Evolutionary conservation across 2,329 filamentous ascomycete species (phyloP).

Genomic region (Cryphonectria radicalis): DNA sequence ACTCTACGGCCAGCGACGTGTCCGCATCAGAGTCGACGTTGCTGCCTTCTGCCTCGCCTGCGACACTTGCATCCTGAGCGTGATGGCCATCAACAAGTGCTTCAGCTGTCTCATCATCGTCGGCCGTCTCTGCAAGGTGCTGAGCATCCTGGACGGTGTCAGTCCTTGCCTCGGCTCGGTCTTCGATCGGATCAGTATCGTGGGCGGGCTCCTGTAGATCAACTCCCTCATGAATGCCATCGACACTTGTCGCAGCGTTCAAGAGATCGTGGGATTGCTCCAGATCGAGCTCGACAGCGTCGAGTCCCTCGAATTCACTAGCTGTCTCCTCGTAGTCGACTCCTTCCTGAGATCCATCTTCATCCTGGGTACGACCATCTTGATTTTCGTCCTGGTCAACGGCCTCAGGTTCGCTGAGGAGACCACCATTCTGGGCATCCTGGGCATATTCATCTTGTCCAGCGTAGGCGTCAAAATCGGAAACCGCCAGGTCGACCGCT

Average conservation of each 20-base stretch:
- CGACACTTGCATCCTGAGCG: slow-evolving; percentile 26
- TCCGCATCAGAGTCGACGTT: background rate
- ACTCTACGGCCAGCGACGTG: background rate
- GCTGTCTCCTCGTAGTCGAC: slow-evolving; percentile 41
- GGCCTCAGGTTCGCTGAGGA: background rate
- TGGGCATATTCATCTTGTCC: background rate
- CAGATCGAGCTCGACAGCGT: slow-evolving; percentile 27
- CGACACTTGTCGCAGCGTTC: slow-evolving; percentile 14
- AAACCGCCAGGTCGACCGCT: slow-evolving; percentile 26
- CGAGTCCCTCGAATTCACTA: slow-evolving; percentile 12
- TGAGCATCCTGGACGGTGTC: slow-evolving; percentile 4
- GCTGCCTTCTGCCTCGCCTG: slow-evolving; percentile 6
- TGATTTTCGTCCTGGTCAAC: slow-evolving; percentile 21
- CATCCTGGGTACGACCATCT: slow-evolving; percentile 26
- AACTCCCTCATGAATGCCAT: slow-evolving; percentile 4
- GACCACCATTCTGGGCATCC: background rate
- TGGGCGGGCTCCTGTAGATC: slow-evolving; percentile 5
- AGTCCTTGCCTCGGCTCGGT: slow-evolving; percentile 22
- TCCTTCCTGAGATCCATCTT: slow-evolving; percentile 38
- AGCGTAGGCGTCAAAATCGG: slow-evolving; percentile 29
- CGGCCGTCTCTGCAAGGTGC: background rate
- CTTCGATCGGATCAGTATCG: slow-evolving; percentile 12
- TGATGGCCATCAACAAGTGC: slow-evolving; percentile 21
- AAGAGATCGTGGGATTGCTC: slow-evolving; percentile 18
- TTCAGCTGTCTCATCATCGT: slow-evolving; percentile 24